Evolutionary conservation across 345 rosid species (phyloP).

Genomic region (Populus davidiana): DNA sequence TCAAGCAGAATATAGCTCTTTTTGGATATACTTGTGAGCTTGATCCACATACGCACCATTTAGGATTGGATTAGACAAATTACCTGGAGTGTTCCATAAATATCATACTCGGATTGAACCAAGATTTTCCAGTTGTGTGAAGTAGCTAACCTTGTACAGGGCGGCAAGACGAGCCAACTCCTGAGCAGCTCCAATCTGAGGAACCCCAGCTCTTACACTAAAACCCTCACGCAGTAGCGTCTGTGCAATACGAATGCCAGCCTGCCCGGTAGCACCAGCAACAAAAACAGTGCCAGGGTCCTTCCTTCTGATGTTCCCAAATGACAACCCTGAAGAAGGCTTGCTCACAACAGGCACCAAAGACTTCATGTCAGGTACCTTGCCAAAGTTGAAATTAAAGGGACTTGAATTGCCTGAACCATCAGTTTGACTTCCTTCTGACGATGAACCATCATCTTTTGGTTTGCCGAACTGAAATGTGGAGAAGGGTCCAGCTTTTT

Average conservation of each 20-base stretch:
- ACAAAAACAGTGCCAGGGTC: constrained; percentile 83
- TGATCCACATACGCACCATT: not conserved
- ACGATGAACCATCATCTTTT: constrained; percentile 26
- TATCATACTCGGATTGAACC: not conserved
- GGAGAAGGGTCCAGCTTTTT: constrained; percentile 44
- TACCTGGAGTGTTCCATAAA: not conserved
- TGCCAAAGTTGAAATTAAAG: constrained; percentile 60
- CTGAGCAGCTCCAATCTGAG: constrained; percentile 78
- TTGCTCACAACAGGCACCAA: constrained; percentile 51
- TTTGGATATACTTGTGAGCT: not conserved
- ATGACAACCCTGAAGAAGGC: constrained; percentile 52
- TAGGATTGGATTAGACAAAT: not conserved
- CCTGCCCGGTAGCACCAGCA: constrained; percentile 94
- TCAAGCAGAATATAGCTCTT: not conserved
- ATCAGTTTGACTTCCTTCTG: constrained; percentile 28
- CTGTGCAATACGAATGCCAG: constrained; percentile 77
- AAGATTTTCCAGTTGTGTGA: not conserved
- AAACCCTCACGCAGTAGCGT: constrained; percentile 72
- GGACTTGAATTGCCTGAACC: constrained; percentile 44
- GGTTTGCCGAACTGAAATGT: constrained; percentile 49
- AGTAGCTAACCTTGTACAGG: constrained; percentile 61
- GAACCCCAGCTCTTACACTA: constrained; percentile 84
- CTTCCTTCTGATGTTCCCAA: constrained; percentile 60
- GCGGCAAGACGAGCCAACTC: constrained; percentile 84
- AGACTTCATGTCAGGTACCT: constrained; percentile 55